A percentile compares a stretch with the other conserved stretches of the same genome.
These are phyloP conservation scores for Cetradonia linearis DNA, from an alignment of 495 filamentous ascomycete genomes.

Conservation along the genomic window DNA sequence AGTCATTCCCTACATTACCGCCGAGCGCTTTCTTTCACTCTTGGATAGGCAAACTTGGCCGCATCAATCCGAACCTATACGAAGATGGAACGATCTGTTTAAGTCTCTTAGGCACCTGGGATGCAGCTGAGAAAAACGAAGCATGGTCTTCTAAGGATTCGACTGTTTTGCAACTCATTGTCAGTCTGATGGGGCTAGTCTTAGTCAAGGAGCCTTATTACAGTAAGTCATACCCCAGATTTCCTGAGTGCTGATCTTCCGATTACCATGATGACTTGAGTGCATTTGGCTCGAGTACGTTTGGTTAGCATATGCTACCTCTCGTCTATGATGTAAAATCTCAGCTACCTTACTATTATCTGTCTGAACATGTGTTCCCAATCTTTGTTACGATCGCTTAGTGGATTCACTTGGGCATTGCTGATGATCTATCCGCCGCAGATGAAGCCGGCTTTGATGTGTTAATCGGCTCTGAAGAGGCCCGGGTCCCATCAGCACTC, in stretches of 20 bases:
- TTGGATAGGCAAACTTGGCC: conserved; percentile 42
- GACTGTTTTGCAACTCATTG: conserved; percentile 48
- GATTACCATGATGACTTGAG: conserved; percentile 35
- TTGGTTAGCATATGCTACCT: conserved; percentile 18
- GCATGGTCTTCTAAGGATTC: conserved; percentile 42
- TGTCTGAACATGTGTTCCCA: conserved; percentile 24
- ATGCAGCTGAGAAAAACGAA: conserved; percentile 41
- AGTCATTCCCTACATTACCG: conserved; percentile 38
- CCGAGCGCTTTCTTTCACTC: conserved; percentile 47
- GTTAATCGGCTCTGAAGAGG: conserved; percentile 34
- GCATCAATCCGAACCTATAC: conserved; percentile 54
- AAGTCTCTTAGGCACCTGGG: conserved; percentile 52
- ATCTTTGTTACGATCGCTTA: not conserved
- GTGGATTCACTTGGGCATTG: not conserved
- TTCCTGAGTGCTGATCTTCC: conserved; percentile 1
- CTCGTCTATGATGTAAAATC: conserved; percentile 42
- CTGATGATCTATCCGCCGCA: conserved; percentile 23
- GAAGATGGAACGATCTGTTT: conserved; percentile 54
- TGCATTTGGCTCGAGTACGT: conserved; percentile 48
- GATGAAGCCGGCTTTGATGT: conserved; percentile 51
- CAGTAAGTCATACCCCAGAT: conserved; percentile 35
- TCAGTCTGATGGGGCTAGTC: conserved; percentile 51
- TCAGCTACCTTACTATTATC: conserved; percentile 41
- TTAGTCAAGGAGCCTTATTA: conserved; percentile 52
- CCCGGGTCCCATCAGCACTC: conserved; percentile 36